Percentiles rank a stretch among this genome's conserved stretches.
Evolutionary conservation across 805 yeast genomes (phyloP).

Genomic region (Naumovozyma castellii): DNA sequence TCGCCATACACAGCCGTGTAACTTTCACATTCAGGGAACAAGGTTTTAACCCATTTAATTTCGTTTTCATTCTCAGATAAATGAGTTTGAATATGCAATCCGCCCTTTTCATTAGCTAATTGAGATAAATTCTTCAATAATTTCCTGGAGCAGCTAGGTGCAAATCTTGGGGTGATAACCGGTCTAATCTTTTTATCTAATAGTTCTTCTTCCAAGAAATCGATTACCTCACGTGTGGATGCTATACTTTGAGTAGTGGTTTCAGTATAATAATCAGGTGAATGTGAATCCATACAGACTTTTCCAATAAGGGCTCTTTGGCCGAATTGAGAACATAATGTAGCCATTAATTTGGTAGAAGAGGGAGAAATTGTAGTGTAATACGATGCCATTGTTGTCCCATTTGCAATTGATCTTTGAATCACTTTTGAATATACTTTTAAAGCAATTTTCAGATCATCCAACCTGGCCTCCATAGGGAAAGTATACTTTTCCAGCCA

Average conservation of each 20-base stretch:
- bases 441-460: slow-evolving; percentile 43
- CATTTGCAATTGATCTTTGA: slow-evolving; percentile 58
- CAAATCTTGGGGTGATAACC: slow-evolving; percentile 86
- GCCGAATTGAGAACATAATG: slow-evolving; percentile 52
- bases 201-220: slow-evolving; percentile 49
- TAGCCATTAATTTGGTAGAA: slow-evolving; percentile 70
- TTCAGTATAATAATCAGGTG: slow-evolving; percentile 64
- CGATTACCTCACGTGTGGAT: slow-evolving; percentile 47
- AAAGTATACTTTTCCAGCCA: slow-evolving; percentile 87
- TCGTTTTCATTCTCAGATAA: slow-evolving; percentile 74
- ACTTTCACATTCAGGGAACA: slow-evolving; percentile 60
- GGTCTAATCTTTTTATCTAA: slow-evolving; percentile 49
- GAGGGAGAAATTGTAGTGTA: slow-evolving; percentile 79
- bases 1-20: slow-evolving; percentile 74
- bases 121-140: slow-evolving; percentile 56
- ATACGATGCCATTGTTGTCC: slow-evolving; percentile 89
- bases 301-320: slow-evolving; percentile 89
- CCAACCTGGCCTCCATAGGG: slow-evolving; percentile 70
- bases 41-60: slow-evolving; percentile 56
- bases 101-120: slow-evolving; percentile 32
- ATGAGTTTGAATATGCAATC: slow-evolving; percentile 79
- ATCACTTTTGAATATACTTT: slow-evolving; percentile 60
- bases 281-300: slow-evolving; percentile 84
- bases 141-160: slow-evolving; percentile 70
- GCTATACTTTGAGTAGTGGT: slow-evolving; percentile 43